Base-by-base conservation (phyloP, 306 rosid genomes). In the Sophora flavescens region DNA sequence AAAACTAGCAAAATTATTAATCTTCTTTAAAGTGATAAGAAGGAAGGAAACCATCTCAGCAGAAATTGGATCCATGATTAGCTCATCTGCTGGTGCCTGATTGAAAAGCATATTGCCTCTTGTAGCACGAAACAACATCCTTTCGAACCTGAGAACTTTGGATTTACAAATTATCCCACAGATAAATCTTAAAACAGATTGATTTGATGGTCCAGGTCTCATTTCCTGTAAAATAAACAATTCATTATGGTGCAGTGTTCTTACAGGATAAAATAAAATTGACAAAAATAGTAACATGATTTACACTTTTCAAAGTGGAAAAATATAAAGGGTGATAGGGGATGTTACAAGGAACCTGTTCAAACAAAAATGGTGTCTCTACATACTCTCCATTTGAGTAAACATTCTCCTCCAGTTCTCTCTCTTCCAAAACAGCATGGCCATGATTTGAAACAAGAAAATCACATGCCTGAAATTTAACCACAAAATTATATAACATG, bases 91-190 rank as follows among this genome's bases (percentile, higher is more conserved):
- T 4, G 86, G 75, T 50, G 94, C 93, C 78, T 90, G 94, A 81
- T 93, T 93, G 84, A 93, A 93, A 82, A 93, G 91, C 94, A 93
- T 89, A 75, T 93, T 93, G 74, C 97, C 97, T 84, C 97, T 90
- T 30, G 97, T 93, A 59, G 97, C 91, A 71, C 97, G 97, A 81
- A 93, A 93, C 83, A 93, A 57, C 89, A 93, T 90, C 85, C 97
- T 90, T 81, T 93, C 97, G 71, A 93, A 93, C 63, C 90, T 86
- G 33, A 87, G 91, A 83, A 77, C 89, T 62, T 89, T 90, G 68
- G 97, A 81, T 79, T 86, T 87, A 77, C 88, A 90, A 79, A 93
- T 83, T 77, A 90, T 90, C 72, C 97, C 97, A 78, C 96, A 84
- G 66, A 93, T 83, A 83, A 90, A 93, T 82, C 91, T 89, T 78